These are phyloP conservation scores for Trypanosoma boissoni DNA, from an alignment of 208 protist species.

Conservation along the genomic window DNA sequence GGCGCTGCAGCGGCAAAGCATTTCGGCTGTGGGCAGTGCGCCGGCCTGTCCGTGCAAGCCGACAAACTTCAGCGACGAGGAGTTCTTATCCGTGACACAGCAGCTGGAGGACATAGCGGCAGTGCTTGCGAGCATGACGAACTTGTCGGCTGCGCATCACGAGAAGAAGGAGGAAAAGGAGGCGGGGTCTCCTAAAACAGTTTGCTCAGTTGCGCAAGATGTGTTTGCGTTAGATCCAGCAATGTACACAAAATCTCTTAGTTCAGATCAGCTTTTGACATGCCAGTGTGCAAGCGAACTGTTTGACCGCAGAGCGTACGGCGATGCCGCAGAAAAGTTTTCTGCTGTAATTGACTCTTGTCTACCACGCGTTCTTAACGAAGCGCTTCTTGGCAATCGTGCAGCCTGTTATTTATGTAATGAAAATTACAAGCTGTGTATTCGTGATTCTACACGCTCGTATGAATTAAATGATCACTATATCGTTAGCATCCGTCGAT, in stretches of 20 bases:
- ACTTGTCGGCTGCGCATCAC: background rate
- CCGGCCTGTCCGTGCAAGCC: background rate
- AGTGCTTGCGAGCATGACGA: background rate
- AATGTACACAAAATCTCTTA: slow-evolving; percentile 16
- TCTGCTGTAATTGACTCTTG: slow-evolving; percentile 26
- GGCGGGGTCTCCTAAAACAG: background rate
- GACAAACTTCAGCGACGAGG: slow-evolving; percentile 27
- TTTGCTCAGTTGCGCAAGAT: background rate
- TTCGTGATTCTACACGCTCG: slow-evolving; percentile 33
- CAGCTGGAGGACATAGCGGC: slow-evolving; percentile 40
- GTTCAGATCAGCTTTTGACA: background rate
- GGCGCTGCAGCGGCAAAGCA: slow-evolving; percentile 8
- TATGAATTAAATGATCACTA: slow-evolving; percentile 35
- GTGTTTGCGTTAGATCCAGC: slow-evolving; percentile 12
- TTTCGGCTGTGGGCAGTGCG: background rate
- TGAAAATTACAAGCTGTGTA: slow-evolving; percentile 44
- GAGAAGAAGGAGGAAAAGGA: background rate
- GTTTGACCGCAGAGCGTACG: slow-evolving; percentile 18
- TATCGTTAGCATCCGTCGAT: slow-evolving; percentile 36
- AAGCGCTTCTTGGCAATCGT: slow-evolving; percentile 46
- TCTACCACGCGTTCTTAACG: slow-evolving; percentile 24
- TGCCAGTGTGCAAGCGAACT: slow-evolving; percentile 18
- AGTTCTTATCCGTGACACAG: slow-evolving; percentile 52
- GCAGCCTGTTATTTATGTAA: slow-evolving; percentile 50
- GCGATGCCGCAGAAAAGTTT: slow-evolving; percentile 15